Evolutionary conservation across 2,329 filamentous ascomycete genomes (phyloP).

Genomic region (Penicillium rolfsii): DNA sequence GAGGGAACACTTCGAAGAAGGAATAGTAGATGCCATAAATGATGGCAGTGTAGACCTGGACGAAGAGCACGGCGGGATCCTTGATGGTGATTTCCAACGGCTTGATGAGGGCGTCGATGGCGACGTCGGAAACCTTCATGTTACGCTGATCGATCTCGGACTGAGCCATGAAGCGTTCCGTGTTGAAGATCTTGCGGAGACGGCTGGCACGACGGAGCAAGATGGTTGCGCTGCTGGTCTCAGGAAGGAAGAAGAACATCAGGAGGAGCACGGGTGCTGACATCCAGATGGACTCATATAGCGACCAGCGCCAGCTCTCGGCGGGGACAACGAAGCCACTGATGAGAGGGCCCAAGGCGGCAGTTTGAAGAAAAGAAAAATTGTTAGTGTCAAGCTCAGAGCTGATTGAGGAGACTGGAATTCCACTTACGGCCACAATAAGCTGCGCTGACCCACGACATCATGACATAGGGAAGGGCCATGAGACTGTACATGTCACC

Average conservation of each 20-base stretch:
- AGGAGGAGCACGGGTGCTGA: conserved; percentile 60
- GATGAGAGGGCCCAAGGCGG: conserved; percentile 66
- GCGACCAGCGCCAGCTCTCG: conserved; percentile 61
- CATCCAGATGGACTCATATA: conserved; percentile 64
- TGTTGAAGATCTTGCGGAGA: conserved; percentile 64
- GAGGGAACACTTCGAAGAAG: conserved; percentile 69
- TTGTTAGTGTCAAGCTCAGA: conserved; percentile 8
- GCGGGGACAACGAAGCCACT: conserved; percentile 62
- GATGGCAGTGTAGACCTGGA: conserved; percentile 65
- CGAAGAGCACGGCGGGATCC: conserved; percentile 66
- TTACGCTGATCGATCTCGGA: conserved; percentile 63
- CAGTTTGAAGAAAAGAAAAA: conserved; percentile 2
- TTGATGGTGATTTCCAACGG: conserved; percentile 65
- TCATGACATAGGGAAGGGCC: conserved; percentile 62
- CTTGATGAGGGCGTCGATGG: conserved; percentile 33
- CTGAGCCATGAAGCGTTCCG: conserved; percentile 60
- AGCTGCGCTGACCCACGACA: conserved; percentile 58
- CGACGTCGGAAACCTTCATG: conserved; percentile 23
- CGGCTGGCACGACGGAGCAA: conserved; percentile 64
- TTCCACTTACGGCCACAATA: conserved; percentile 45
- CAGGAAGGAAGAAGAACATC: conserved; percentile 66
- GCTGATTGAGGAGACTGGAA: not conserved
- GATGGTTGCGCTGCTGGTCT: conserved; percentile 65
- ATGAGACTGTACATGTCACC: conserved; percentile 56
- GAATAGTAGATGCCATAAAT: conserved; percentile 57